Evolutionary conservation across 2,329 filamentous ascomycete species (phyloP).

Genomic region (Grosmannia huntii): DNA sequence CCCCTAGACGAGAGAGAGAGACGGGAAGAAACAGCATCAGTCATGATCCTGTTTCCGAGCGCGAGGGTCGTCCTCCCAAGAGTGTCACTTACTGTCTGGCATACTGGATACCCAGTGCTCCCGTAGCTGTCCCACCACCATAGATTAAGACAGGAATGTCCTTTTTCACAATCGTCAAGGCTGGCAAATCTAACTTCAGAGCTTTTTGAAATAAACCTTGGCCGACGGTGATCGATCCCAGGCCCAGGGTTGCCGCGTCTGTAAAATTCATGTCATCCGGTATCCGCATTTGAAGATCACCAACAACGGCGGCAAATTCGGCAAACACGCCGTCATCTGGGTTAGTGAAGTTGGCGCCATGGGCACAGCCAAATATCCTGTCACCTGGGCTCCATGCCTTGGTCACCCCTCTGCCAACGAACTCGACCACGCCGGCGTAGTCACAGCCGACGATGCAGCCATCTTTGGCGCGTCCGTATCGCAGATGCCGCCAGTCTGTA

Average conservation of each 20-base stretch:
- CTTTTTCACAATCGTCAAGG: background rate
- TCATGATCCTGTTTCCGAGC: background rate
- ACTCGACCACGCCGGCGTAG: conserved; percentile 31
- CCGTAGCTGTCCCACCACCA: conserved; percentile 30
- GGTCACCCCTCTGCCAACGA: conserved; percentile 28
- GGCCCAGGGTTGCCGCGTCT: conserved; percentile 42
- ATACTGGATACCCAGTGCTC: conserved; percentile 28
- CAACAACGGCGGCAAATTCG: conserved; percentile 24
- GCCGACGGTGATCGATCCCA: conserved; percentile 40
- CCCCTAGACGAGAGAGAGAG: conserved; percentile 9
- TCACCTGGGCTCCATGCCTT: conserved; percentile 32
- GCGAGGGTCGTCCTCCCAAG: background rate
- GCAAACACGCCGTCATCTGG: conserved; percentile 29
- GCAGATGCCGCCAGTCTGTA: conserved; percentile 14
- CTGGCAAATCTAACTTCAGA: conserved; percentile 30
- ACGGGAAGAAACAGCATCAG: background rate
- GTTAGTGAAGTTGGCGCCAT: conserved; percentile 21
- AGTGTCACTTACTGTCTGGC: background rate
- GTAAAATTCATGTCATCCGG: conserved; percentile 35
- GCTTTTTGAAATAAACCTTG: conserved; percentile 31
- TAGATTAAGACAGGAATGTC: conserved; percentile 25
- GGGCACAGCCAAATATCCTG: conserved; percentile 26
- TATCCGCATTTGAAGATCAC: conserved; percentile 27
- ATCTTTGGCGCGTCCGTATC: background rate
- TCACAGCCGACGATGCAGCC: conserved; percentile 22